phyloP scores from a whole-genome alignment of 306 rosid species.

The Macrotyloma uniflorum region DNA sequence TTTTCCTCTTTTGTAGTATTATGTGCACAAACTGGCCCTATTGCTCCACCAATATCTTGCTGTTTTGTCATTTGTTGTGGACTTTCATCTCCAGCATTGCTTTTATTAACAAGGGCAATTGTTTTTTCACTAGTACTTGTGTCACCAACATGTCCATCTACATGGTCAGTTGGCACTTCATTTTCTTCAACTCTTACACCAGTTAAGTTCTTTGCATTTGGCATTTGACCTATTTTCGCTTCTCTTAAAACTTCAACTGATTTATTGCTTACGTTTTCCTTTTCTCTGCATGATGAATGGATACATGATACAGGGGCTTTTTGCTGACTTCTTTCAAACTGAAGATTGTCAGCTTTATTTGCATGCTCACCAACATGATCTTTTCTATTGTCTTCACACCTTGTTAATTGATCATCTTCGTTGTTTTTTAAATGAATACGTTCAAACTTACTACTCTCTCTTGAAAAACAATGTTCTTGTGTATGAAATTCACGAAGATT shows the following conservation, averaged over 20 bases:
- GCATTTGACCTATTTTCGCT: conserved; percentile 39
- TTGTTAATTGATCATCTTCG: conserved; percentile 37
- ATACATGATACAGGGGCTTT: conserved; percentile 27
- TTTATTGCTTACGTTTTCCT: conserved; percentile 35
- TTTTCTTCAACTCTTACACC: conserved; percentile 37
- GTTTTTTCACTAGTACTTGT: conserved; percentile 26
- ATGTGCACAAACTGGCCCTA: conserved; percentile 41
- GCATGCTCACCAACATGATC: conserved; percentile 40
- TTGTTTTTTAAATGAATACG: conserved; percentile 38
- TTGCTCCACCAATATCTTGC: conserved; percentile 22
- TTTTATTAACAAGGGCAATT: conserved; percentile 35
- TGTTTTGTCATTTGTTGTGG: conserved; percentile 35
- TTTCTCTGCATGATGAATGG: conserved; percentile 34
- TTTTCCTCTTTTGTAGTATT: conserved; percentile 25
- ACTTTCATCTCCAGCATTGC: conserved; percentile 28
- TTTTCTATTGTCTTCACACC: conserved; percentile 39
- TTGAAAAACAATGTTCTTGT: conserved; percentile 35
- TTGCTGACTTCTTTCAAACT: conserved; percentile 35
- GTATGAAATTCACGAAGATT: conserved; percentile 31
- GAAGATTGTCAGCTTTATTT: conserved; percentile 39
- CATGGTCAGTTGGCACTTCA: conserved; percentile 33
- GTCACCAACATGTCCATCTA: conserved; percentile 31
- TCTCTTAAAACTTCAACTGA: conserved; percentile 29
- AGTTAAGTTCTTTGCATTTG: conserved; percentile 32
- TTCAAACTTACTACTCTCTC: conserved; percentile 30